Conservation (phyloP, 495 filamentous ascomycete species). For the Talaromyces borbonicus region DNA sequence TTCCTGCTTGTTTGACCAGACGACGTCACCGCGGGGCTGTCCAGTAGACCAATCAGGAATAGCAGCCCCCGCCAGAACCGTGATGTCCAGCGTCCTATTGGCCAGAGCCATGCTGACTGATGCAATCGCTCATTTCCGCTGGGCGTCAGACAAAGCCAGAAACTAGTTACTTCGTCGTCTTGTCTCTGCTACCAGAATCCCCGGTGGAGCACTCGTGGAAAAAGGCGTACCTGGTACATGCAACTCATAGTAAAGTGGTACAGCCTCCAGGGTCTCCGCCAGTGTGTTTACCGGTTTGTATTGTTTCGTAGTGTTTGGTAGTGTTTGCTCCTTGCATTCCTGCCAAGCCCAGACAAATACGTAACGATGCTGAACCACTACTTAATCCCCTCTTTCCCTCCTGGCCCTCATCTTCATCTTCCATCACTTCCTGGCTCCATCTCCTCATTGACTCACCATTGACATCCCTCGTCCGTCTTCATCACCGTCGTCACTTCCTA, state of each 20-base stretch:
- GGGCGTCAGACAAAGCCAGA: no score
- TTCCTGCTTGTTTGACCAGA: neutral
- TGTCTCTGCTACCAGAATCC: no score
- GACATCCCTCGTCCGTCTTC: neutral
- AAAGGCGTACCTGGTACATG: no score
- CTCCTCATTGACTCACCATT: constrained; percentile 2
- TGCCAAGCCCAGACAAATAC: no score
- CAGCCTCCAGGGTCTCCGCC: no score
- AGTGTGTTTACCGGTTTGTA: no score
- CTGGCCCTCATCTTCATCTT: neutral
- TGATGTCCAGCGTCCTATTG: neutral
- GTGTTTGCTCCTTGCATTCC: no score
- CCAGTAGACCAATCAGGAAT: neutral
- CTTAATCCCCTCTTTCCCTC: neutral
- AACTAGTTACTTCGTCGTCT: no score
- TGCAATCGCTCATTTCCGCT: neutral
- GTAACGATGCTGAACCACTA: no score
- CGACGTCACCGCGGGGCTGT: neutral
- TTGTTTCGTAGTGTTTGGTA: no score
- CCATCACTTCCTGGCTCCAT: neutral
- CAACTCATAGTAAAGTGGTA: no score
- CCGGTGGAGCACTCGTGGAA: no score
- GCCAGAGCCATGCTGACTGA: neutral
- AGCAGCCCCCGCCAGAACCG: neutral
- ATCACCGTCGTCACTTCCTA: neutral